A percentile compares a stretch with the other conserved stretches of the same genome.
These are phyloP conservation scores for Ceratobasidium sp. DNA, from an alignment of 1,284 basidiomycete genomes.

Conservation along the genomic window DNA sequence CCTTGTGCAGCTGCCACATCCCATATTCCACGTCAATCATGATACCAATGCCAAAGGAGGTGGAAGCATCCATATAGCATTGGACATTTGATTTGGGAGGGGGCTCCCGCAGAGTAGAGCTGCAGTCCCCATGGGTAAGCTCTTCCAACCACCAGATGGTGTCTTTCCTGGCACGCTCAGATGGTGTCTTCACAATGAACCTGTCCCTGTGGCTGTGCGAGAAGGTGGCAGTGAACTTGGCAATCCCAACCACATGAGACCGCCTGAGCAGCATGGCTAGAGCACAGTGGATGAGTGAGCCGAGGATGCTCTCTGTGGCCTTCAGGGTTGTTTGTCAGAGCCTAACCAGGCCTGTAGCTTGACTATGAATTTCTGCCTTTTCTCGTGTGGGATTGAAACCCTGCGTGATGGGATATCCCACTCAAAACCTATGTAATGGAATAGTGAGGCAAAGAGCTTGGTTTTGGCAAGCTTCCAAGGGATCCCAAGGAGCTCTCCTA, in stretches of 20 bases:
- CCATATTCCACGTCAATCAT: background rate
- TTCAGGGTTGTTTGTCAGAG: background rate
- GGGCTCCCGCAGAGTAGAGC: background rate
- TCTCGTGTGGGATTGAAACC: conserved; percentile 29
- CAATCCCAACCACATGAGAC: background rate
- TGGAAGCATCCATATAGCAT: conserved; percentile 28
- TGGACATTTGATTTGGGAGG: too few species aligned
- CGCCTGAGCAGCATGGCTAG: conserved; percentile 8
- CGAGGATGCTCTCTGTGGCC: conserved; percentile 3
- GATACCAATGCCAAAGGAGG: conserved; percentile 38
- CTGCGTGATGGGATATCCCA: conserved; percentile 11
- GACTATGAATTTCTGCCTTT: conserved; percentile 18
- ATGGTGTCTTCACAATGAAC: background rate
- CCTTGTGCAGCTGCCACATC: background rate
- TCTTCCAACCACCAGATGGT: conserved; percentile 23
- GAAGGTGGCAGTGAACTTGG: conserved; percentile 15
- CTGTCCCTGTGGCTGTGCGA: background rate
- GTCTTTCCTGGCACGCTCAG: conserved; percentile 1
- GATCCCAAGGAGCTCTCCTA: conserved; percentile 51
- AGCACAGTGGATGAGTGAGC: conserved; percentile 31
- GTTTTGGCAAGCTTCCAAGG: conserved; percentile 37
- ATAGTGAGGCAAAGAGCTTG: background rate
- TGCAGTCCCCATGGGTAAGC: background rate
- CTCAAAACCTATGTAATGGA: conserved; percentile 26
- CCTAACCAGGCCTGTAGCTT: background rate